A percentile compares a stretch with the other conserved stretches of the same genome.
phyloP scores from a whole-genome alignment of 1,284 basidiomycete genomes.

The Cronartium ribicola region DNA sequence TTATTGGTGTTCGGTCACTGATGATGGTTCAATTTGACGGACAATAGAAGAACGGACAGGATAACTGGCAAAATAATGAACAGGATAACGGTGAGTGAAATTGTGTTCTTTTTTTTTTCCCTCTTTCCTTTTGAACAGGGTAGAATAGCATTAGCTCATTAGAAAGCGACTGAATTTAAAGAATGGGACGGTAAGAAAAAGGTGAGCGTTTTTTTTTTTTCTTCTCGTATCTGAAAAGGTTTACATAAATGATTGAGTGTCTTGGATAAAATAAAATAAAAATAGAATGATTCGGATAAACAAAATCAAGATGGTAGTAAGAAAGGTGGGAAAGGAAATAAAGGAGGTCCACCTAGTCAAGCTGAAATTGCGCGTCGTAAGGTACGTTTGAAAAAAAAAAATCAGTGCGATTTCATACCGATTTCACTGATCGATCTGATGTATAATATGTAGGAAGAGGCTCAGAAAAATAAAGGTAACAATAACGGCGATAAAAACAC shows the following conservation, averaged over 20 bases:
- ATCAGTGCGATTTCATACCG: too few relatives aligned
- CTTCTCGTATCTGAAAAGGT: not conserved
- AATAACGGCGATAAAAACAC: not conserved
- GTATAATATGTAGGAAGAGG: not conserved
- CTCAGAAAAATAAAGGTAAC: not conserved
- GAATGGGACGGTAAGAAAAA: constrained; percentile 2
- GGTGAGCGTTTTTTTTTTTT: not conserved
- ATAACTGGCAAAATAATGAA: not conserved
- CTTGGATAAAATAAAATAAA: not conserved
- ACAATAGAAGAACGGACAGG: not conserved
- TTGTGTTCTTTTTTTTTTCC: too few relatives aligned
- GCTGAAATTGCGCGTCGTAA: constrained; percentile 9
- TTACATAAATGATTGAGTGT: not conserved
- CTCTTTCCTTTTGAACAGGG: too few relatives aligned
- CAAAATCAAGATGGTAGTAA: constrained; percentile 2
- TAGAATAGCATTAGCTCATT: too few relatives aligned
- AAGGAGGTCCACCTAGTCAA: not conserved
- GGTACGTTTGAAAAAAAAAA: not conserved
- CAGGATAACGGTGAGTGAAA: not conserved
- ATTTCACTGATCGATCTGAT: too few relatives aligned
- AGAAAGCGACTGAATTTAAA: not conserved
- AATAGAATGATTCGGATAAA: not conserved
- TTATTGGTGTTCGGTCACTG: too few relatives aligned
- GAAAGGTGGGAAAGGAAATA: not conserved
- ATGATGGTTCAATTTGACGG: not conserved